phyloP scores from a whole-genome alignment of 306 rosid genomes.

The Trifolium repens region DNA sequence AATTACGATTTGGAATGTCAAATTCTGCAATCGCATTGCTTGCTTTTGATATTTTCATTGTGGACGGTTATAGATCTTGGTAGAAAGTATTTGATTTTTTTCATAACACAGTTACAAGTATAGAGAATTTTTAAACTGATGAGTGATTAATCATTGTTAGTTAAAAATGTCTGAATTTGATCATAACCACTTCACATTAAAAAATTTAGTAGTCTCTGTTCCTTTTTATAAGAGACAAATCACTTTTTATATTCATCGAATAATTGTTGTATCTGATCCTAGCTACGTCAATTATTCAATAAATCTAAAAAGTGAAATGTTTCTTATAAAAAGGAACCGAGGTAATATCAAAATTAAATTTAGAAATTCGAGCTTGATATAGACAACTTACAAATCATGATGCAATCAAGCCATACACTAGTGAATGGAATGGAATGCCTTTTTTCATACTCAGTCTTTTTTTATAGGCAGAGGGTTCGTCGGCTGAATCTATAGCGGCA shows the following conservation, averaged over 20 bases:
- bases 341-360: neutral
- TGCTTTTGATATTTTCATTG: slow-evolving; percentile 15
- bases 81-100: neutral
- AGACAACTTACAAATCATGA: neutral
- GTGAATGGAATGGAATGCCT: slow-evolving; percentile 16
- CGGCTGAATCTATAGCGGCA: slow-evolving; percentile 95
- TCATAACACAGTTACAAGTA: too few relatives aligned
- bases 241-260: too few relatives aligned
- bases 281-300: too few relatives aligned
- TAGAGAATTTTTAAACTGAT: too few relatives aligned
- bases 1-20: neutral
- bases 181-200: neutral
- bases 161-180: too few relatives aligned
- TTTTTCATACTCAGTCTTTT: neutral
- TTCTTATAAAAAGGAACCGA: too few relatives aligned
- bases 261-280: too few relatives aligned
- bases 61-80: slow-evolving; percentile 20
- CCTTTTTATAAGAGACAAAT: too few relatives aligned
- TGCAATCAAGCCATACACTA: neutral
- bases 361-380: neutral
- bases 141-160: too few relatives aligned
- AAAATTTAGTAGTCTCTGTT: too few relatives aligned
- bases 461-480: slow-evolving; percentile 92
- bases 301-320: too few relatives aligned
- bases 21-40: neutral